Conservation (phyloP, 192 early-diverging fungal species). For the Pilobolus umbonatus region DNA sequence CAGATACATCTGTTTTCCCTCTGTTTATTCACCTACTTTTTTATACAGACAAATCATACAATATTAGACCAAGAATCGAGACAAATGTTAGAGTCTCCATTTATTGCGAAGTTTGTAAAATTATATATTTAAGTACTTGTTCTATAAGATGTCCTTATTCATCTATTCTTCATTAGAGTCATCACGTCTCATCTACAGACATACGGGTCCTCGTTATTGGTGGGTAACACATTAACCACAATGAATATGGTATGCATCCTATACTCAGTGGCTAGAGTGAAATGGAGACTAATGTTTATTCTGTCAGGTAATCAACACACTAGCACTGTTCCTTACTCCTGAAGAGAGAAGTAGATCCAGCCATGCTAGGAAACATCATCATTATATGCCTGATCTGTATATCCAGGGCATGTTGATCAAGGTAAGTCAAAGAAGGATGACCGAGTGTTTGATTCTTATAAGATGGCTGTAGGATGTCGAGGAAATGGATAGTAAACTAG, state of each 20-base stretch:
- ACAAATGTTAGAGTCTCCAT: conserved; percentile 14
- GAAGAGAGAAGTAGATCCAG: conserved; percentile 47
- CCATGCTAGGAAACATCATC: conserved; percentile 48
- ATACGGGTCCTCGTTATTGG: conserved; percentile 41
- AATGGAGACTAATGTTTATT: background rate
- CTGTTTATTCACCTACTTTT: background rate
- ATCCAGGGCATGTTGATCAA: conserved; percentile 44
- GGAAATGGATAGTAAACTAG: conserved; percentile 25
- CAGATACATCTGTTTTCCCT: background rate
- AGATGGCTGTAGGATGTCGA: conserved; percentile 21
- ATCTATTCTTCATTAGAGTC: conserved; percentile 21
- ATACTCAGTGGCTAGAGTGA: no score
- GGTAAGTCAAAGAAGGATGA: conserved; percentile 11
- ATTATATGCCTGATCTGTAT: conserved; percentile 45
- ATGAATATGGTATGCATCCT: conserved; percentile 46
- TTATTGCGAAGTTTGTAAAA: conserved; percentile 17
- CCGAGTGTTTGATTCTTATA: background rate
- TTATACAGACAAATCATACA: conserved; percentile 43
- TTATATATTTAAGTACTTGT: background rate
- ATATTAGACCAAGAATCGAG: conserved; percentile 42
- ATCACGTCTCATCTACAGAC: conserved; percentile 52
- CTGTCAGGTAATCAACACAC: conserved; percentile 45
- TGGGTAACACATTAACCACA: conserved; percentile 45
- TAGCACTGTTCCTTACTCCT: conserved; percentile 42
- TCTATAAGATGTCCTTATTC: background rate